phyloP scores from a whole-genome alignment of 2,329 filamentous ascomycete genomes.

The Phoma herbarum region DNA sequence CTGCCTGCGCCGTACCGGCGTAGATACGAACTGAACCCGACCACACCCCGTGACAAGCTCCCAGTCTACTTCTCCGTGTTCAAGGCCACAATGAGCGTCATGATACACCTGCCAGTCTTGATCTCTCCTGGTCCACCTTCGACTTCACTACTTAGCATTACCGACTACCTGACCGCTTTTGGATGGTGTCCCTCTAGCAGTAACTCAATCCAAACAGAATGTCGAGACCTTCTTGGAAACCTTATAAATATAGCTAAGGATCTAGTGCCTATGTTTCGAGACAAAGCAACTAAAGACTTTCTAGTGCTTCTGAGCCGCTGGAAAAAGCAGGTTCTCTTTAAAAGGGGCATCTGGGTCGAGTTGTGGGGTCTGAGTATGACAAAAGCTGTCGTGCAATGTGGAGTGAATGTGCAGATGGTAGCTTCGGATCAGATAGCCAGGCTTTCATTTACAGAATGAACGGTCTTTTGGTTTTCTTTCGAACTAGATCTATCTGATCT shows the following conservation, averaged over 20 bases:
- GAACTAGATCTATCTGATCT: background rate
- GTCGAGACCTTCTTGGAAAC: background rate
- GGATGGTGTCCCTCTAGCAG: background rate
- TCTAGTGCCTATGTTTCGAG: background rate
- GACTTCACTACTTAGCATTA: background rate
- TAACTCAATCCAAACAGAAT: background rate
- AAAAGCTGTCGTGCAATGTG: background rate
- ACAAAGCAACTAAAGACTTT: background rate
- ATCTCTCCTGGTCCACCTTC: background rate
- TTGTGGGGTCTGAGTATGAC: background rate
- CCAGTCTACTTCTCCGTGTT: background rate
- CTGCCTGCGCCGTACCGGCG: too few species aligned
- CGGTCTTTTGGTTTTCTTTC: background rate
- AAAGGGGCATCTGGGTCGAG: background rate
- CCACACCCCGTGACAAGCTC: too few species aligned
- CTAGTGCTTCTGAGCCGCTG: background rate
- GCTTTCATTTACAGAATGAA: background rate
- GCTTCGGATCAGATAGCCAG: background rate
- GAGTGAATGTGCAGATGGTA: background rate
- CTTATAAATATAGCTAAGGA: background rate
- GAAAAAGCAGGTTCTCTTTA: background rate
- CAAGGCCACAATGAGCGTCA: background rate
- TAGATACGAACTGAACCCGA: too few species aligned
- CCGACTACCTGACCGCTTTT: background rate
- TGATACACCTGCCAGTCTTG: background rate